phyloP scores from a whole-genome alignment of 495 filamentous ascomycete genomes.

The Hypomontagnella submonticulosa region DNA sequence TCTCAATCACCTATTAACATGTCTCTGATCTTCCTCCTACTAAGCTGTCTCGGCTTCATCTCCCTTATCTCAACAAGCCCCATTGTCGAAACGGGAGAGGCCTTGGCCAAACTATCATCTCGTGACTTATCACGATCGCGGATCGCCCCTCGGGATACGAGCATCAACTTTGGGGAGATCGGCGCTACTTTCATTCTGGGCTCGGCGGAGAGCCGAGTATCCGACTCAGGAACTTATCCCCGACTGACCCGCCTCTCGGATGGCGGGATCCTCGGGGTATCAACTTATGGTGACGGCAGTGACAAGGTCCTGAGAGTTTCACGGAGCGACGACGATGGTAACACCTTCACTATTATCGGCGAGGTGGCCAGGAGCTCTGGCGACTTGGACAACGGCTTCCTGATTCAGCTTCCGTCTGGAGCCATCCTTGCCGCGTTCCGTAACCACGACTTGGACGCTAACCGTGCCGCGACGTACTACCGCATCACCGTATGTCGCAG shows the following conservation, averaged over 20 bases:
- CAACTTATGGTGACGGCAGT: slow-evolving; percentile 46
- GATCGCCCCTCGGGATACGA: slow-evolving; percentile 22
- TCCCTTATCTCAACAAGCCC: slow-evolving; percentile 30
- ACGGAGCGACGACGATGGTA: slow-evolving; percentile 55
- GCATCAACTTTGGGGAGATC: slow-evolving; percentile 19
- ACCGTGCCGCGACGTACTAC: slow-evolving; percentile 58
- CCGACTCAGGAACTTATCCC: slow-evolving; percentile 58
- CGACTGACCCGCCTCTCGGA: slow-evolving; percentile 58
- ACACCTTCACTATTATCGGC: slow-evolving; percentile 50
- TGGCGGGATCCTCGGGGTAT: slow-evolving; percentile 57
- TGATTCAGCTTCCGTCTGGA: slow-evolving; percentile 61
- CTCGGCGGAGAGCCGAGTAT: slow-evolving; percentile 17
- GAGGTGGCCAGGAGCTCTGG: slow-evolving; percentile 45
- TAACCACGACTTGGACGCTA: slow-evolving; percentile 63
- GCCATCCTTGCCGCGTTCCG: slow-evolving; percentile 67
- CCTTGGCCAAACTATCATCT: background rate
- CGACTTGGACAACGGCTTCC: slow-evolving; percentile 69
- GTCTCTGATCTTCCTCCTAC: slow-evolving; percentile 20
- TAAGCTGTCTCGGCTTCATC: slow-evolving; percentile 26
- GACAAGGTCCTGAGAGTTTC: slow-evolving; percentile 50
- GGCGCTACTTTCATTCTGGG: slow-evolving; percentile 29
- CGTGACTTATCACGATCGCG: background rate
- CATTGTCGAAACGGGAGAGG: background rate
- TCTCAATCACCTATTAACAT: slow-evolving; percentile 17
- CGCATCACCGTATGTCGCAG: slow-evolving; percentile 70